Evolutionary conservation across 2,329 filamentous ascomycete genomes (phyloP).

Genomic region (Hymenoscyphus occultus): DNA sequence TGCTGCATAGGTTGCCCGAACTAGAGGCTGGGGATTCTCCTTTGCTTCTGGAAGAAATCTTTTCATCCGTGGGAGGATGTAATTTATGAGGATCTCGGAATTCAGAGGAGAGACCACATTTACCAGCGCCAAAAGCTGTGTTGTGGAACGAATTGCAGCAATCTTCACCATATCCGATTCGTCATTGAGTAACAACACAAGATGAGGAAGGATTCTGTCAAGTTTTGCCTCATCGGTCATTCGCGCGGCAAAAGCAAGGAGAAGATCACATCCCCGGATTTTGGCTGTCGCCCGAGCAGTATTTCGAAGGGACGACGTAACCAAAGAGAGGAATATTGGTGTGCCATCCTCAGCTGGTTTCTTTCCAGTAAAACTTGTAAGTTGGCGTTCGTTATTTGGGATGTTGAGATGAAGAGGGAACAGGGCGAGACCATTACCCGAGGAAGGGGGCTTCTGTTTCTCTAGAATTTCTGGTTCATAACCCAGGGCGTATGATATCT

Average conservation of each 20-base stretch:
- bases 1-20: conserved; percentile 88
- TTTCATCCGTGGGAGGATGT: conserved; percentile 63
- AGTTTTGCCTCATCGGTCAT: conserved; percentile 94
- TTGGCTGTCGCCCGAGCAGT: conserved; percentile 86
- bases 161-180: conserved; percentile 80
- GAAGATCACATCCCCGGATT: conserved; percentile 83
- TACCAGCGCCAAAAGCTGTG: conserved; percentile 83
- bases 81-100: conserved; percentile 66
- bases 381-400: conserved; percentile 75
- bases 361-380: conserved; percentile 53
- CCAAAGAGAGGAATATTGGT: conserved; percentile 83
- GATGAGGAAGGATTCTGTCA: conserved; percentile 86
- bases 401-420: conserved; percentile 85
- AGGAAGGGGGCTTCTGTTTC: conserved; percentile 39
- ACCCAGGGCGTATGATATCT: conserved; percentile 91
- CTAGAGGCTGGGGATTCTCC: conserved; percentile 61
- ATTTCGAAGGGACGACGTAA: conserved; percentile 85
- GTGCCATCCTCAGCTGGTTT: conserved; percentile 80
- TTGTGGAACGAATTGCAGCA: conserved; percentile 79
- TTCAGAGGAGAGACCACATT: conserved; percentile 80
- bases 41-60: conserved; percentile 52
- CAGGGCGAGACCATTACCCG: conserved; percentile 55
- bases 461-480: conserved; percentile 51
- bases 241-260: conserved; percentile 86
- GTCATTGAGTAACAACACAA: conserved; percentile 80